Evolutionary conservation across 2,329 filamentous ascomycete species (phyloP).

Genomic region (Didymella segeticola): DNA sequence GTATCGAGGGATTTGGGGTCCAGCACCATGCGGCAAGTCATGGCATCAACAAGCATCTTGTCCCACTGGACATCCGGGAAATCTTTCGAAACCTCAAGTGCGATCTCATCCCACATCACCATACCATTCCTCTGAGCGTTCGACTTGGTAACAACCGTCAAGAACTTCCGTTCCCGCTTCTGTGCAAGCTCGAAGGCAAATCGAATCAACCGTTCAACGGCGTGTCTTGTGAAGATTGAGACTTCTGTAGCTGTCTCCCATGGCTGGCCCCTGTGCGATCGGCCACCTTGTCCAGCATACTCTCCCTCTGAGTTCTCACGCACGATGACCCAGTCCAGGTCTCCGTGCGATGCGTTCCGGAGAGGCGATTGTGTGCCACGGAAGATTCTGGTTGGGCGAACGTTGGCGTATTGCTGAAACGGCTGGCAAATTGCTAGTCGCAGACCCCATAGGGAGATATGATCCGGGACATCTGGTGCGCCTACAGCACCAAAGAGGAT

Average conservation of each 20-base stretch:
- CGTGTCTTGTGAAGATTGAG: conserved; percentile 67
- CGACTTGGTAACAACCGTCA: conserved; percentile 71
- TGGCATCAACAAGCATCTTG: conserved; percentile 72
- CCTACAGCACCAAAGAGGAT: conserved; percentile 74
- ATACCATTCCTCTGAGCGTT: conserved; percentile 72
- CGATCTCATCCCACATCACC: conserved; percentile 73
- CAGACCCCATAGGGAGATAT: conserved; percentile 64
- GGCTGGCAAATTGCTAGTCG: conserved; percentile 63
- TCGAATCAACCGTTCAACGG: conserved; percentile 65
- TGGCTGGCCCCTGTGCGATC: conserved; percentile 63
- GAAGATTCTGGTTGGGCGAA: conserved; percentile 66
- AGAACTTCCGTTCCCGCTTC: conserved; percentile 61
- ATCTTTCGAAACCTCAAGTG: conserved; percentile 60
- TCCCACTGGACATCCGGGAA: conserved; percentile 67
- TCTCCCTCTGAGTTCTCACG: conserved; percentile 73
- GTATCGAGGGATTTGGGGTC: conserved; percentile 67
- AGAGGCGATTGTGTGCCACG: conserved; percentile 67
- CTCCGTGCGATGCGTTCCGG: conserved; percentile 59
- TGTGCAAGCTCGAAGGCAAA: conserved; percentile 69
- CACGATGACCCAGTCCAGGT: conserved; percentile 71
- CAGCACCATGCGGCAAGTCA: conserved; percentile 69
- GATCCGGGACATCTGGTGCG: conserved; percentile 64
- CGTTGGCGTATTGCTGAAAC: conserved; percentile 64
- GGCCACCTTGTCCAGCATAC: conserved; percentile 69
- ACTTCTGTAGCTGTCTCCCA: conserved; percentile 70